A percentile compares a stretch with the other conserved stretches of the same genome.
These are phyloP conservation scores for Fraxinus nigra DNA, from an alignment of 305 asterid genomes.

Conservation along the genomic window DNA sequence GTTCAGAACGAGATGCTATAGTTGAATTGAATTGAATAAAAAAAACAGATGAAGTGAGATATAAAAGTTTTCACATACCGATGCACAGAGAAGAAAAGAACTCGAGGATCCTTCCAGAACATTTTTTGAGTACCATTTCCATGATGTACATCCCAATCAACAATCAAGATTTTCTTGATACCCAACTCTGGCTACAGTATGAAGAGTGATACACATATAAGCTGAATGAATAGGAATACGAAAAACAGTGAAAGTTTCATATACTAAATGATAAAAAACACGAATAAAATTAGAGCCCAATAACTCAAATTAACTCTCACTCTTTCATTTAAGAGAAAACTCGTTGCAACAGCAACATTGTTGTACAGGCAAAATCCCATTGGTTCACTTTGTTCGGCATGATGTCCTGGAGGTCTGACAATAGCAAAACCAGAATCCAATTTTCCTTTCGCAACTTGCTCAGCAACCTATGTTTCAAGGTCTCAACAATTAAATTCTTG, in stretches of 20 bases:
- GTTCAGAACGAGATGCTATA: background rate
- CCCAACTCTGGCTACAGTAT: slow-evolving; percentile 69
- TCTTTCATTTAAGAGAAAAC: slow-evolving; percentile 66
- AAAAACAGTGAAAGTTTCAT: background rate
- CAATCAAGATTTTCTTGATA: slow-evolving; percentile 71
- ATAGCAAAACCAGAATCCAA: slow-evolving; percentile 85
- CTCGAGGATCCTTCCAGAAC: slow-evolving; percentile 86
- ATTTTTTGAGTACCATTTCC: slow-evolving; percentile 96
- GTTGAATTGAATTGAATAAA: background rate
- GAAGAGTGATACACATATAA: slow-evolving; percentile 16
- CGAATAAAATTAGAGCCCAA: background rate
- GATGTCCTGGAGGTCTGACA: slow-evolving; percentile 99
- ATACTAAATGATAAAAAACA: background rate
- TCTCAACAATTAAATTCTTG: background rate
- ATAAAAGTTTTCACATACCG: slow-evolving; percentile 43
- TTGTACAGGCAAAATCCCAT: slow-evolving; percentile 96
- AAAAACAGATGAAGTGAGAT: slow-evolving; percentile 2
- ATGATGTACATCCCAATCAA: slow-evolving; percentile 99
- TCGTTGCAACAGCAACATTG: slow-evolving; percentile 86
- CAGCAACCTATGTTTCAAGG: slow-evolving; percentile 56
- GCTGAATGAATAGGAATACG: background rate
- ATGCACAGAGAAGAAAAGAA: slow-evolving; percentile 95
- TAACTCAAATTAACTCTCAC: slow-evolving; percentile 48
- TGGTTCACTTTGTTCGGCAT: slow-evolving; percentile 77
- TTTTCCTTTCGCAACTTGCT: slow-evolving; percentile 83